Conservation (phyloP, 768 basidiomycete species). For the Gloeopeniophorella convolvens region DNA sequence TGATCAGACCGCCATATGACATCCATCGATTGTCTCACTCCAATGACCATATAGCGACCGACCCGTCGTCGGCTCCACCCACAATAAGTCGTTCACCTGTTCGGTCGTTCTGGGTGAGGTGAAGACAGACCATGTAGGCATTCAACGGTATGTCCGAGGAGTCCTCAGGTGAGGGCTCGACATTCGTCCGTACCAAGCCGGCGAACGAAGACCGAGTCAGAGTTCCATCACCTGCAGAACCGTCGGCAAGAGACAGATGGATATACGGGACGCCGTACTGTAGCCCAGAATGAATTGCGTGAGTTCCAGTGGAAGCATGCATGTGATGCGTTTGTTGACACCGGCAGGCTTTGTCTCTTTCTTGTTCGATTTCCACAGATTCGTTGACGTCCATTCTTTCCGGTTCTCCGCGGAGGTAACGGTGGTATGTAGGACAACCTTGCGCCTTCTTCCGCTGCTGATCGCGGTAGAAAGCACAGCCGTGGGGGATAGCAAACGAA, state of each 20-base stretch:
- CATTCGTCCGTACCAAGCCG: constrained; percentile 15
- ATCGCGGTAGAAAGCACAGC: constrained; percentile 22
- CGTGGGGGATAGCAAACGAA: constrained; percentile 12
- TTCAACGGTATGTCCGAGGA: constrained; percentile 42
- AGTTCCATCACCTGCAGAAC: constrained; percentile 26
- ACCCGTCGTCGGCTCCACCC: constrained; percentile 75
- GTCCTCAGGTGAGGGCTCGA: constrained; percentile 27
- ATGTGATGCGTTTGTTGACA: constrained; percentile 17
- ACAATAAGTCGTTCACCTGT: constrained; percentile 59
- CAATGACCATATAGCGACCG: constrained; percentile 64
- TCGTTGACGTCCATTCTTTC: constrained; percentile 18
- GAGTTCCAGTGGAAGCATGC: constrained; percentile 44
- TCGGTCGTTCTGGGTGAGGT: constrained; percentile 48
- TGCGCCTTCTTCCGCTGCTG: constrained; percentile 10
- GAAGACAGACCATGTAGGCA: constrained; percentile 44
- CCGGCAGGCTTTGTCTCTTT: constrained; percentile 2
- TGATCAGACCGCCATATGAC: not conserved
- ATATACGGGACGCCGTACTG: constrained; percentile 26
- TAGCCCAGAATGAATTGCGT: constrained; percentile 57
- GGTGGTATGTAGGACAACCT: not conserved
- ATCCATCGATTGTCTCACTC: constrained; percentile 37
- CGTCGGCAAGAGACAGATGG: not conserved
- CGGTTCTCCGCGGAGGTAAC: not conserved
- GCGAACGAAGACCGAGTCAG: constrained; percentile 26
- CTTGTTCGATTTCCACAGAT: constrained; percentile 25